Percentiles rank a stretch among this genome's conserved stretches.
These are phyloP conservation scores for Ophiostoma sp. DNA, from an alignment of 2,329 filamentous ascomycete genomes.

Conservation along the genomic window DNA sequence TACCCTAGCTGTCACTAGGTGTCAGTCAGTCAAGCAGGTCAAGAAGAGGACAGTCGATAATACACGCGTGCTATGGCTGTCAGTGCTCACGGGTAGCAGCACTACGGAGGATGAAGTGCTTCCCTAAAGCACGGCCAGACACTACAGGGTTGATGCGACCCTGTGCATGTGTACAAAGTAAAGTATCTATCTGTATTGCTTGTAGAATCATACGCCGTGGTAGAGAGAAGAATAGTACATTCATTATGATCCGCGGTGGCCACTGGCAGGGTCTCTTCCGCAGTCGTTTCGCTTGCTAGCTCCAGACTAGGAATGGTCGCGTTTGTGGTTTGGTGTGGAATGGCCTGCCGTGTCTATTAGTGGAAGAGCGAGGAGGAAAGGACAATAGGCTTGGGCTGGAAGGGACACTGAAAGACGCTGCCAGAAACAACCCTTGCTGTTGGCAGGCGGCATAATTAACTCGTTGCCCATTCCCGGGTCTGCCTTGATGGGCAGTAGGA, in stretches of 20 bases:
- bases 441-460: slow-evolving; percentile 12
- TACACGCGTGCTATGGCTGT: not conserved
- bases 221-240: not conserved
- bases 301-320: slow-evolving; percentile 23
- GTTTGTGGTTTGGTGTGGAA: slow-evolving; percentile 7
- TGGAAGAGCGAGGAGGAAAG: not conserved
- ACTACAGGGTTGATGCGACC: not conserved
- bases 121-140: not conserved
- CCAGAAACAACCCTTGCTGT: not conserved
- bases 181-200: not conserved
- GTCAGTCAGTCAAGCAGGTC: no score
- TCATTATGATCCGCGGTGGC: slow-evolving; percentile 5
- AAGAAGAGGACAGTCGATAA: no score
- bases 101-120: not conserved
- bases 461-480: not conserved
- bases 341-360: not conserved
- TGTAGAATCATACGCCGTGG: not conserved
- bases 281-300: slow-evolving; percentile 24
- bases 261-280: slow-evolving; percentile 5
- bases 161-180: not conserved
- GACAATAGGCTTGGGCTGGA: not conserved
- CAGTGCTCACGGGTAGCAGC: slow-evolving; percentile 4
- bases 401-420: not conserved
- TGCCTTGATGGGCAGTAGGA: not conserved
- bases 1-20: no score